Evolutionary conservation across 768 basidiomycete species (phyloP).

Genomic region (Leccinum incarnatum): DNA sequence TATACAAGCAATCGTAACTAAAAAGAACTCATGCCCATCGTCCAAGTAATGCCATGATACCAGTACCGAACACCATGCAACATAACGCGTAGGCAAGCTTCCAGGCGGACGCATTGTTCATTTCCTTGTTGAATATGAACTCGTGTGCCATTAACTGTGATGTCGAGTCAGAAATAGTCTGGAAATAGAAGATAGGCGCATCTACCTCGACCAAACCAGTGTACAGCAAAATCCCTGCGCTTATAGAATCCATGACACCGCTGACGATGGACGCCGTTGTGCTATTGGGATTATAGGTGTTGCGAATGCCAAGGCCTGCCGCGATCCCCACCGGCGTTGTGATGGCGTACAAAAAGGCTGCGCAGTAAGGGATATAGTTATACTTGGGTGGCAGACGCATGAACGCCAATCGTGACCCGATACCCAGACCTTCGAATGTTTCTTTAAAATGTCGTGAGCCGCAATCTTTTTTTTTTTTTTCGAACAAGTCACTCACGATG

Average conservation of each 20-base stretch:
- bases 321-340: conserved; percentile 91
- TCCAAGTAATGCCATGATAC: conserved; percentile 88
- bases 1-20: not conserved
- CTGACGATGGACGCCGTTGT: conserved; percentile 77
- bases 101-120: conserved; percentile 65
- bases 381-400: conserved; percentile 59
- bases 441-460: conserved; percentile 44
- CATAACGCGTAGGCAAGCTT: conserved; percentile 69
- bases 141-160: conserved; percentile 87
- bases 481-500: conserved; percentile 65
- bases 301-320: conserved; percentile 69
- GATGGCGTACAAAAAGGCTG: conserved; percentile 64
- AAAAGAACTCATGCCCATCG: conserved; percentile 70
- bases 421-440: conserved; percentile 91
- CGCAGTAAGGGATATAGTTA: conserved; percentile 54
- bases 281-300: conserved; percentile 78
- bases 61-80: conserved; percentile 83
- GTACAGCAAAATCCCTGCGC: conserved; percentile 85
- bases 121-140: conserved; percentile 86
- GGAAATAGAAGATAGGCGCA: not conserved
- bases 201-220: conserved; percentile 81
- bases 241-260: conserved; percentile 81
- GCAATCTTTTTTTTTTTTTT: not conserved
- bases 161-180: conserved; percentile 2
- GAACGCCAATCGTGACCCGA: conserved; percentile 85